These are phyloP conservation scores for Geotrichum ghanense DNA, from an alignment of 805 yeast species.

Conservation along the genomic window DNA sequence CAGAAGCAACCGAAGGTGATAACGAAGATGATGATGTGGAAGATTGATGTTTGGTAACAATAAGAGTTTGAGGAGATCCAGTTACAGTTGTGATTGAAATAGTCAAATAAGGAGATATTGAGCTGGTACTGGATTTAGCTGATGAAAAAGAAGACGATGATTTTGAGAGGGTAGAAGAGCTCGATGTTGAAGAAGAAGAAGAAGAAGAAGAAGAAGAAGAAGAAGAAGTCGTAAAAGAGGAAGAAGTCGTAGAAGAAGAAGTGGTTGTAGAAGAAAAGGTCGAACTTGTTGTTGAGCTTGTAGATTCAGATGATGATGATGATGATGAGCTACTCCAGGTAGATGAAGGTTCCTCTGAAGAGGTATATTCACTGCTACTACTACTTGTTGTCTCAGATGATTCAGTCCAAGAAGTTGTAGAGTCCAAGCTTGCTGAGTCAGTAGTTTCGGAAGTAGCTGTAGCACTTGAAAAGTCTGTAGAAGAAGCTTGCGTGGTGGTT, in stretches of 20 bases:
- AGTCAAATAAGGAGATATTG: conserved; percentile 13
- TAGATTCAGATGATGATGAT: conserved; percentile 15
- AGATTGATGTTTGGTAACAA: conserved; percentile 12
- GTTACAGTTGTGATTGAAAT: conserved; percentile 20
- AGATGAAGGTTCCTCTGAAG: too few relatives aligned
- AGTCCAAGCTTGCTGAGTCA: not conserved
- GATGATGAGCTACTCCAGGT: not conserved
- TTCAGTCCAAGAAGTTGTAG: not conserved
- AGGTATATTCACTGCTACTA: too few relatives aligned
- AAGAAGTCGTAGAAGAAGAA: conserved; percentile 5
- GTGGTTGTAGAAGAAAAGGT: conserved; percentile 4
- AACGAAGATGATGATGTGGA: conserved; percentile 9
- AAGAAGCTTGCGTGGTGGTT: conserved; percentile 3
- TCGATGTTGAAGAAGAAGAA: conserved; percentile 10
- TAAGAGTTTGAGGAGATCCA: conserved; percentile 15
- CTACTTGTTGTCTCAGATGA: not conserved
- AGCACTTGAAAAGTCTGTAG: not conserved
- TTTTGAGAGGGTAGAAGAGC: not conserved
- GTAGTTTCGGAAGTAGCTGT: conserved; percentile 8
- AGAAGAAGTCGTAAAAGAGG: conserved; percentile 7
- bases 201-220: conserved; percentile 10
- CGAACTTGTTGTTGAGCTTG: conserved; percentile 6
- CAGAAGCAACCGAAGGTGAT: conserved; percentile 4
- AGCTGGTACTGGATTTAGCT: conserved; percentile 16
- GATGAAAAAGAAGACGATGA: conserved; percentile 10